Evolutionary conservation across 225 moss, liverwort and hornwort species (phyloP).

Genomic region (Marchantia paleacea): DNA sequence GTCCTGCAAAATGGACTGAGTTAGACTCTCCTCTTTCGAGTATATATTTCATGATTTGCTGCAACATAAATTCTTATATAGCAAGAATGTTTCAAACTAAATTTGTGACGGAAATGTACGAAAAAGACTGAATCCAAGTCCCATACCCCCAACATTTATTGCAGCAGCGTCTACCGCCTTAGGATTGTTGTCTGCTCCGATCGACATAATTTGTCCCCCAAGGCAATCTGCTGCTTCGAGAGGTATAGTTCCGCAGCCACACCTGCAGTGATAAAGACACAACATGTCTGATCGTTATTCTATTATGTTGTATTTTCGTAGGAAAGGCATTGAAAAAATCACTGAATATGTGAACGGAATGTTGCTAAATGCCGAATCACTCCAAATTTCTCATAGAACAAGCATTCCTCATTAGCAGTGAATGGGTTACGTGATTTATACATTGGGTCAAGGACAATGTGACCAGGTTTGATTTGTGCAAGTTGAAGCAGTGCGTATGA

Average conservation of each 20-base stretch:
- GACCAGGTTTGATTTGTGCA: slow-evolving; percentile 64
- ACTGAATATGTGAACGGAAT: background rate
- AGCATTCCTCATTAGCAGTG: background rate
- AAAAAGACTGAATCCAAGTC: background rate
- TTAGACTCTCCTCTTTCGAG: too few species aligned
- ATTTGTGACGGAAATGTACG: background rate
- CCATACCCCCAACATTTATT: slow-evolving; percentile 56
- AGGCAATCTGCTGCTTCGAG: slow-evolving; percentile 73
- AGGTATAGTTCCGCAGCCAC: slow-evolving; percentile 89
- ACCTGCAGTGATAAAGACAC: slow-evolving; percentile 39
- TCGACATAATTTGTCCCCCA: slow-evolving; percentile 50
- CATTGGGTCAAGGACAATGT: slow-evolving; percentile 84
- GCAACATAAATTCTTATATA: too few species aligned
- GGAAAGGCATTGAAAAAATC: too few species aligned
- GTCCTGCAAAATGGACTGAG: background rate
- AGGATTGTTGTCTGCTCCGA: slow-evolving; percentile 67
- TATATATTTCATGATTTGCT: too few species aligned
- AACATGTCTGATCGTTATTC: background rate
- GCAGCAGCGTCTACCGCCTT: slow-evolving; percentile 64
- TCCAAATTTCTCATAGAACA: background rate
- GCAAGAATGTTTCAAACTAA: background rate
- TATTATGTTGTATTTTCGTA: background rate
- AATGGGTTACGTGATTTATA: slow-evolving; percentile 18
- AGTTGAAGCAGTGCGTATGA: slow-evolving; percentile 84
- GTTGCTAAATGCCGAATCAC: background rate